Base-by-base conservation (phyloP, 192 early-diverging fungal genomes). In the Lunasporangiospora selenospora region DNA sequence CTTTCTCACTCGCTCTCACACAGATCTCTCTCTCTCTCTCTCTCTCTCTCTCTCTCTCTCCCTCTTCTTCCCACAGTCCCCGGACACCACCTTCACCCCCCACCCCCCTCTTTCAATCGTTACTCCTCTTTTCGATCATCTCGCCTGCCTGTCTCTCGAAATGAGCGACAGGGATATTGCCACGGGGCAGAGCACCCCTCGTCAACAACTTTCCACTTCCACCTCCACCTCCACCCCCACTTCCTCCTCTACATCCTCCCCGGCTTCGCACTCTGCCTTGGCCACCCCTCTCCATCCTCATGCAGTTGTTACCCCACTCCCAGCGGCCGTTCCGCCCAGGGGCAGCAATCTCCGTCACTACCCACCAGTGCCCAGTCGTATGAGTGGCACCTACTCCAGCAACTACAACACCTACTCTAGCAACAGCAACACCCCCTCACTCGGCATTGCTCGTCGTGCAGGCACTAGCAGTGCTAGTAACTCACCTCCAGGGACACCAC, bases 401-500 rank as follows among this genome's bases (percentile, higher is more conserved):
- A 63, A 63, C 55, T 52, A 46, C 53, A 71, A 55, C 29, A 19
- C 63, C 36, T 58, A 58, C 49, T 39, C 62, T 39, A 37, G 58
- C 18, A 54, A 55, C 39, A n/a, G 52, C 10, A 39, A 38, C 3
- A 32, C 58, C 21, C 36, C 5, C 27, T 27, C 21, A 13, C 13
- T 13, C 23, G 16, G 36, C 24, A 48, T 21, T 30, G 27, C 43
- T 27, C 33, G 37, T 18, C 47, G 65, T 9, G 41, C 44, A 8
- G 69, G 69, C 0, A 57, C 53, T 10, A 51, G 40, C 36, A 73
- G 69, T 36, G 69, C 69, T n/a, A 44, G 54, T 3, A 73, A 36
- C 43, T 73, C 69, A 0, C 69, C 69, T 6, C 69, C 69, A 31
- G 60, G 69, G 2, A 73, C 69, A 4, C 69, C 69, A 5, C 69